Conservation (phyloP, 805 yeast species). For the Cyberlindnera nakhonratchasimensis region DNA sequence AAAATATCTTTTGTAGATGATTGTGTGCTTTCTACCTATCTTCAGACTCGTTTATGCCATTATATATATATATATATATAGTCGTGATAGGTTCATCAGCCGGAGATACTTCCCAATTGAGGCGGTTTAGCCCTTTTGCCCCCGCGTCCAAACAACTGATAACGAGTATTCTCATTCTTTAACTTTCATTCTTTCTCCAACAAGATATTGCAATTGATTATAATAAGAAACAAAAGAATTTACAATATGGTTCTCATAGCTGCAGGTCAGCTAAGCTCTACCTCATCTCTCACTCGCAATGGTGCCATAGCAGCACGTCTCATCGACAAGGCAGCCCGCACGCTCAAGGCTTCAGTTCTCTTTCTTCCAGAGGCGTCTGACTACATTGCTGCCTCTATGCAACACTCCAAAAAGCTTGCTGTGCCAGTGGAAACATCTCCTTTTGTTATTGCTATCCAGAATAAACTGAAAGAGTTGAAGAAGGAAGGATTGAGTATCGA, state of each 20-base stretch:
- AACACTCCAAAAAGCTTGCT: constrained; percentile 60
- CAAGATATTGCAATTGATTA: too few species aligned
- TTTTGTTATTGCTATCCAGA: constrained; percentile 43
- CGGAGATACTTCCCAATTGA: constrained; percentile 1
- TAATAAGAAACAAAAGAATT: not conserved
- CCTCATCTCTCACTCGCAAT: constrained; percentile 57
- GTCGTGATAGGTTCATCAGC: not conserved
- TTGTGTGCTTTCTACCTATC: too few species aligned
- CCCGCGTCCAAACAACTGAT: too few species aligned
- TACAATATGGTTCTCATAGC: constrained; percentile 59
- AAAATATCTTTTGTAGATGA: too few species aligned
- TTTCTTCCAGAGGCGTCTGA: constrained; percentile 95
- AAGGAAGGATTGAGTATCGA: constrained; percentile 38
- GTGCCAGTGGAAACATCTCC: constrained; percentile 38
- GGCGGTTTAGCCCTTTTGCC: not conserved
- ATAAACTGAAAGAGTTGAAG: constrained; percentile 41
- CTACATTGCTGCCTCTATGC: constrained; percentile 56
- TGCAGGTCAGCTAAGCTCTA: constrained; percentile 83
- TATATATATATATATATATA: not conserved
- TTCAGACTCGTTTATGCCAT: too few species aligned
- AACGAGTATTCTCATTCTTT: too few species aligned
- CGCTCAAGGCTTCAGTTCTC: constrained; percentile 56
- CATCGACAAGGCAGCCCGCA: constrained; percentile 57
- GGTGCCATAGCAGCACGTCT: constrained; percentile 55
- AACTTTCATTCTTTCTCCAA: too few species aligned